A percentile compares a stretch with the other conserved stretches of the same genome.
phyloP scores from a whole-genome alignment of 1,284 basidiomycete species.

The Athelia sp. region DNA sequence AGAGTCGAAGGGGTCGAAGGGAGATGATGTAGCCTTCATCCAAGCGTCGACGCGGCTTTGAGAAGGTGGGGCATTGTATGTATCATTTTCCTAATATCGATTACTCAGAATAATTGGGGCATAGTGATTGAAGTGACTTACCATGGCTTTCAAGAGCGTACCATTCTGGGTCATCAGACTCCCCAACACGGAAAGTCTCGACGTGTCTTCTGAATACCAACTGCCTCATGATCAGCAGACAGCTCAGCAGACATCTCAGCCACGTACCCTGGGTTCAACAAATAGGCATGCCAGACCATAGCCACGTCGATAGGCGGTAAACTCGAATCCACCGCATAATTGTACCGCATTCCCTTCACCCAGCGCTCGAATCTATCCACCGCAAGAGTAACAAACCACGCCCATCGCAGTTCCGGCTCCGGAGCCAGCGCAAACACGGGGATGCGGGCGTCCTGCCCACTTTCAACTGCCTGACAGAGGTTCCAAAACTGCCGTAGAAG shows the following conservation, averaged over 20 bases:
- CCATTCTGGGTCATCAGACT: constrained; percentile 17
- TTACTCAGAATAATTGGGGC: neutral
- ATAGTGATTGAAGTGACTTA: constrained; percentile 11
- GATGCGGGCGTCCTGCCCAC: constrained; percentile 1
- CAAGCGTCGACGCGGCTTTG: constrained; percentile 18
- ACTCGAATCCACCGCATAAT: constrained; percentile 16
- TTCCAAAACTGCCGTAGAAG: constrained; percentile 7
- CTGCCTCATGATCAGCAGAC: constrained; percentile 15
- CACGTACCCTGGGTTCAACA: constrained; percentile 38
- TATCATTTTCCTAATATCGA: constrained; percentile 14
- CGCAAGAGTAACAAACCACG: constrained; percentile 17
- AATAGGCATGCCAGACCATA: constrained; percentile 48
- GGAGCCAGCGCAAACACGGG: constrained; percentile 5
- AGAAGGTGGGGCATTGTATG: constrained; percentile 13
- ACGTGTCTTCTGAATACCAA: constrained; percentile 36
- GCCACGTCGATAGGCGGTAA: constrained; percentile 41
- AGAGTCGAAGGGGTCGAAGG: constrained; percentile 31
- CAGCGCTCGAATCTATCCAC: constrained; percentile 28
- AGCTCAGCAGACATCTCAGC: neutral
- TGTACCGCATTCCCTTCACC: constrained; percentile 12
- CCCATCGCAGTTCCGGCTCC: constrained; percentile 13
- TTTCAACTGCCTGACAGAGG: constrained; percentile 9
- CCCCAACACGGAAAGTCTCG: constrained; percentile 21
- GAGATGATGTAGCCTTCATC: constrained; percentile 21
- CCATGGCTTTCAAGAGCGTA: constrained; percentile 20